phyloP scores from a whole-genome alignment of 2,329 filamentous ascomycete genomes.

The Neopestalotiopsis sp. region DNA sequence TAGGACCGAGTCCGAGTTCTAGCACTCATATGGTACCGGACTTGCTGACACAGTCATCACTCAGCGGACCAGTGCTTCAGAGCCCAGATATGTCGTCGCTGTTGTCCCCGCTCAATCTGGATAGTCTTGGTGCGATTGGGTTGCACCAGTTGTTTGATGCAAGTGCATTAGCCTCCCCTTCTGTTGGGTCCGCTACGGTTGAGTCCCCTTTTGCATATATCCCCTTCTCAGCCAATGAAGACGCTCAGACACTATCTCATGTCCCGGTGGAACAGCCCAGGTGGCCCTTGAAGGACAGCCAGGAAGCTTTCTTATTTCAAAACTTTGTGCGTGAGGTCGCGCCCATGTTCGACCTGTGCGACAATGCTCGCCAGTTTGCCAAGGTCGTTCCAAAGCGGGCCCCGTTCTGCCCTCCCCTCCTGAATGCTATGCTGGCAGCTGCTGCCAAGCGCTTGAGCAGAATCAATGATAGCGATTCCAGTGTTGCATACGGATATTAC shows the following conservation, averaged over 20 bases:
- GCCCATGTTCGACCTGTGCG: slow-evolving; percentile 10
- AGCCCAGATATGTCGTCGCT: neutral
- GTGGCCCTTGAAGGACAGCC: neutral
- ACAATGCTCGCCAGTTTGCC: slow-evolving; percentile 7
- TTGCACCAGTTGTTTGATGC: slow-evolving; percentile 6
- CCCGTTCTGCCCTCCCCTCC: neutral
- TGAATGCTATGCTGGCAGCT: slow-evolving; percentile 11
- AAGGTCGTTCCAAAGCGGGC: slow-evolving; percentile 6
- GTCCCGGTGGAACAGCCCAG: neutral
- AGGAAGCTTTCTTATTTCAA: slow-evolving; percentile 8
- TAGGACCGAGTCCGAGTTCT: neutral
- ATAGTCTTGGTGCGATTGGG: neutral
- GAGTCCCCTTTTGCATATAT: neutral
- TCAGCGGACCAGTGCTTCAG: neutral
- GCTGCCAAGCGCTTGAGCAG: slow-evolving; percentile 7
- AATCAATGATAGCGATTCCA: neutral
- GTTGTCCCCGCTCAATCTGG: neutral
- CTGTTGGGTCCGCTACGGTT: neutral
- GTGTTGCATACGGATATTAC: slow-evolving; percentile 2
- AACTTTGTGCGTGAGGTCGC: slow-evolving; percentile 5
- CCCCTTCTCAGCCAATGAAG: slow-evolving; percentile 5
- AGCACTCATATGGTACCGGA: neutral
- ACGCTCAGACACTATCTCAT: neutral
- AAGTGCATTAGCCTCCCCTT: slow-evolving; percentile 1
- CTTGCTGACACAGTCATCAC: neutral